Base-by-base conservation (phyloP, 768 basidiomycete species). In the Leucocoprinus sp. region DNA sequence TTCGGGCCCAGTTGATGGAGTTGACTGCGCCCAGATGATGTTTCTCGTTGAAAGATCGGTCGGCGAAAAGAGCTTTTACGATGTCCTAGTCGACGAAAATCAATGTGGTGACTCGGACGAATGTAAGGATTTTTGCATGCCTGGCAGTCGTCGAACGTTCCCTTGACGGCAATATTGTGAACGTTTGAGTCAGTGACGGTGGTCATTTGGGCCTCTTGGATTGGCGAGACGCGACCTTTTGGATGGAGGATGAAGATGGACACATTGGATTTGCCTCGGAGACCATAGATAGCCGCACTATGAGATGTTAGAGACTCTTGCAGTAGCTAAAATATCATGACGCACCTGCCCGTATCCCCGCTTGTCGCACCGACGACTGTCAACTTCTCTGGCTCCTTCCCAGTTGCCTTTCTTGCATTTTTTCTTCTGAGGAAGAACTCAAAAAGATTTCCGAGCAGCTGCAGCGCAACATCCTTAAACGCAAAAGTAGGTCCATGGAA, bases 151-250 rank as follows among this genome's bases (percentile, higher is more conserved):
- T 99, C 96, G 55, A 99, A 99, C 5, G 93, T 97, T 39, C 89
- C 90, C 45, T 81, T 78, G 18, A 99, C 89, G 3, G 93, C 91
- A 44, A 99, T 65, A 54, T 92, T 96, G 66, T 92, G 88, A 21
- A 99, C 95, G 55, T 99, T 99, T 0, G 77, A 65, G 57, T 99
- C 96, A 2, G 82, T 83, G 21, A 98, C 89, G 0, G 95, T 97
- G 2, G 96, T 97, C 96, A 99, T 99, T 63, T 99, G 96, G 1
- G 93, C 95, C 60, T 97, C 93, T 59, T 99, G 96, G 50, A 99
- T 92, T 7, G 93, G 93, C 0, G 95, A 98, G 40, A 98, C 84
- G 22, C 95, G 87, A 4, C 92, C 93, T 57, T 90, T 93, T 4
- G 96, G 96, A 59, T 96, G 92, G n/a, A 98, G 78, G 57, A 99